These are phyloP conservation scores for Ramaria rubella DNA, from an alignment of 768 basidiomycete species.

Conservation along the genomic window DNA sequence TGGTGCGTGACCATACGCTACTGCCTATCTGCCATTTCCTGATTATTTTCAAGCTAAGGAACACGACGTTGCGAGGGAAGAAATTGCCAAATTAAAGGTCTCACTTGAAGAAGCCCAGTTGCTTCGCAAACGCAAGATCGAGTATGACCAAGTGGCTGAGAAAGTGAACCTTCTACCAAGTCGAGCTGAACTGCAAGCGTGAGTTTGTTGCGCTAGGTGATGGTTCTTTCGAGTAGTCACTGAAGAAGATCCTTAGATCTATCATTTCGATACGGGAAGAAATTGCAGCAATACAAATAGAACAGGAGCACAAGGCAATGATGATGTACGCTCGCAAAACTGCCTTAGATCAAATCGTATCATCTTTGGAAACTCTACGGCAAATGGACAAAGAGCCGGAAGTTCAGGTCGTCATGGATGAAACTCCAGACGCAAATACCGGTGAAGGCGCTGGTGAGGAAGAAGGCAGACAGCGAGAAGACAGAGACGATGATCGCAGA, in stretches of 20 bases:
- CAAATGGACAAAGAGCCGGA: constrained; percentile 66
- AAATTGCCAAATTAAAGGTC: constrained; percentile 73
- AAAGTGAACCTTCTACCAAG: constrained; percentile 73
- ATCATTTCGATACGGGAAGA: constrained; percentile 70
- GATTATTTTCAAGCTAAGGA: constrained; percentile 50
- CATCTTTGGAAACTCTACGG: constrained; percentile 53
- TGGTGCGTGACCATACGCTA: constrained; percentile 40
- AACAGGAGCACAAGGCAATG: constrained; percentile 68
- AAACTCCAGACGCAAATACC: background rate
- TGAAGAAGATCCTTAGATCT: constrained; percentile 36
- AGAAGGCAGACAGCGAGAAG: constrained; percentile 1
- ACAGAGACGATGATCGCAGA: constrained; percentile 16
- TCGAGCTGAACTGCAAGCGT: constrained; percentile 74
- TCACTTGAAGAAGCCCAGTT: constrained; percentile 74
- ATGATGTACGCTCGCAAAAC: constrained; percentile 61
- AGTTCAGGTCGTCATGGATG: constrained; percentile 28
- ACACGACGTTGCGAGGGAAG: constrained; percentile 54
- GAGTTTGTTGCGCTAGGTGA: constrained; percentile 31
- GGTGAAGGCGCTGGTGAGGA: constrained; percentile 1
- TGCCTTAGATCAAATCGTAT: constrained; percentile 59
- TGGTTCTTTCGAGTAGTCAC: background rate
- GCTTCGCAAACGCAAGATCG: constrained; percentile 70
- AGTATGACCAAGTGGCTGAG: constrained; percentile 80
- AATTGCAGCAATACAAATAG: constrained; percentile 64
- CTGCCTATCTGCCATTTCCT: background rate